Base-by-base conservation (phyloP, 768 basidiomycete genomes). In the Tricholoma flavovirens region DNA sequence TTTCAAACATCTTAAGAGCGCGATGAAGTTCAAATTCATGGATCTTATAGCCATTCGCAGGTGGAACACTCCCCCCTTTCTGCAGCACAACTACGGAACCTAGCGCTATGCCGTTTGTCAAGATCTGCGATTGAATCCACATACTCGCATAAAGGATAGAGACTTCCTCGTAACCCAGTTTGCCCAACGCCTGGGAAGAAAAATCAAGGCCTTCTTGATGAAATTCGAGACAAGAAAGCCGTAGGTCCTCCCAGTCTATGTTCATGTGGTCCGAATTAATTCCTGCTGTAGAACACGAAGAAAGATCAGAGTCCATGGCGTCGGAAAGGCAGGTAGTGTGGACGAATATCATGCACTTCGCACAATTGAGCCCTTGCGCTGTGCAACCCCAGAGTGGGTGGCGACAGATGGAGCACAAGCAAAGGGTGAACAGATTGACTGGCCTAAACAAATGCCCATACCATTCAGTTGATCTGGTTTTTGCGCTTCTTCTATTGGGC, bases 371-470 rank as follows among this genome's bases (percentile, higher is more conserved):
- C 2, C 82, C 87, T 67, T 93, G 90, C 33, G 69, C 69, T 12
- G 74, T 68, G 49, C 71, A 75, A 2, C 90, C 91, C 90, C 90
- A 93, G 10, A 93, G 74, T 1, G 91, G 91, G 42, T 77, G 68
- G 17, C 69, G 75, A 66, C 91, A 94, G 4, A 77, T 64, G 57
- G 80, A 76, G 65, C 91, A 94, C 8, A 87, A 75, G n/a, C 81
- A 80, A 7, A 92, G 68, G 22, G 83, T 87, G 70, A 93, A 92
- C 42, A 89, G 67, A 62, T 87, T 91, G 57, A 83, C 79, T 8
- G 70, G 62, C 38, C 70, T 68, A 66, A 93, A 85, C 1, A 64
- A 61, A 63, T 92, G 89, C 30, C 72, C 65, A 12, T 72, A 71
- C 30, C 66, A 63, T 49, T 59, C 60, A 21, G 68, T 51, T 42